A percentile compares a stretch with the other conserved stretches of the same genome.
These are phyloP conservation scores for Yamadazyma epiphylla DNA, from an alignment of 1,139 yeast genomes.

Conservation along the genomic window DNA sequence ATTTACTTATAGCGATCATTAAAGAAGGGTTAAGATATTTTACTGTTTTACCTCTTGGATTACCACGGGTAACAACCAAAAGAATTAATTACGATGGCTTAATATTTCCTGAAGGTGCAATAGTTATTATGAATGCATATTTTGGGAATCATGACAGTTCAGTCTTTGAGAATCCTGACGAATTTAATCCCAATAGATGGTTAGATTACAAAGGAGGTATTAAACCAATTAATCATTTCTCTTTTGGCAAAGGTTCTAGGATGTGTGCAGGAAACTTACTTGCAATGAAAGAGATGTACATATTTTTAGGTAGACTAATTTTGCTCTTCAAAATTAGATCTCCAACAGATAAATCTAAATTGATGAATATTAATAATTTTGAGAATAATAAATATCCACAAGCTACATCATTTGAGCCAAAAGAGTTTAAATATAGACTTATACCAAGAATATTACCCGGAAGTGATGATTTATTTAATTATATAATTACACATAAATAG, in stretches of 20 bases:
- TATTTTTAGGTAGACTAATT: conserved; percentile 28
- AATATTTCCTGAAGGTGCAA: conserved; percentile 52
- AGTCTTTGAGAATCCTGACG: conserved; percentile 45
- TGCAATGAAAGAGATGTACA: conserved; percentile 61
- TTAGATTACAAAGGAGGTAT: conserved; percentile 25
- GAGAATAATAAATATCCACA: conserved; percentile 43
- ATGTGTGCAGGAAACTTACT: conserved; percentile 66
- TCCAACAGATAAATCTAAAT: conserved; percentile 24
- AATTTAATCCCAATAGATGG: conserved; percentile 60
- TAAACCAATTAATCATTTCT: conserved; percentile 38
- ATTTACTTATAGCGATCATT: conserved; percentile 53
- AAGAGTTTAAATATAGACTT: conserved; percentile 32
- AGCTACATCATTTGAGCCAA: conserved; percentile 62
- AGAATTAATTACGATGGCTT: conserved; percentile 35
- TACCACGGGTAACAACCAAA: conserved; percentile 60
- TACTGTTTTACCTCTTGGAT: conserved; percentile 62
- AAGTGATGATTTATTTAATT: conserved; percentile 18
- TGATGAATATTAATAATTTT: conserved; percentile 50
- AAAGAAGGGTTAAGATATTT: conserved; percentile 61
- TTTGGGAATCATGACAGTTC: conserved; percentile 65
- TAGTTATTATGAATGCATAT: conserved; percentile 62
- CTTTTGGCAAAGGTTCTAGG: conserved; percentile 70
- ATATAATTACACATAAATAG: no score
- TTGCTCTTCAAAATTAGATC: conserved; percentile 35
- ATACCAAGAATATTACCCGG: conserved; percentile 19